Base-by-base conservation (phyloP, 2,329 filamentous ascomycete genomes). In the Neofusicoccum ribis region DNA sequence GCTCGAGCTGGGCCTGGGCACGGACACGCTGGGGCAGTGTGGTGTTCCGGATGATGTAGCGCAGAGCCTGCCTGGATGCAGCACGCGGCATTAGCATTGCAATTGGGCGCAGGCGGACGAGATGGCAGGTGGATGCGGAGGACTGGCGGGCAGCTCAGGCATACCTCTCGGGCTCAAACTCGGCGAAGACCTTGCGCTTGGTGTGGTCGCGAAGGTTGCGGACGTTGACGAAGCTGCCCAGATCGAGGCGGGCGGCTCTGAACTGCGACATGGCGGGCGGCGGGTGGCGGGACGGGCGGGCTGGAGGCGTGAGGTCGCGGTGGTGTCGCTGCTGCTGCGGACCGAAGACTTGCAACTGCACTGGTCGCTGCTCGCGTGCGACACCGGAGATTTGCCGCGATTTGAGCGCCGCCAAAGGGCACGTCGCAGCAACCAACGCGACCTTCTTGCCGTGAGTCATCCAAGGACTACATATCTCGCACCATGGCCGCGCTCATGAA, bases 31-130 rank as follows among this genome's bases (percentile, higher is more conserved):
- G 84, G 1, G 93, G 88, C 3, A 99, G 89, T 1, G 89, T 90
- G 37, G 92, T 95, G 80, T 99, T 99, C 78, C 91, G 92, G 77
- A 97, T 92, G 69, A 97, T 90, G 82, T 97, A 97, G 72, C 81
- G 79, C 58, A 84, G 81, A 3, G 82, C 94, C 91, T 98, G 93
- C 79, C 94, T 96, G 68, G 23, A 15, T 15, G 15, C n/a, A 14
- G 64, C 23, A 17, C 14, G 39, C 23, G 6, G 23, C 8, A 43
- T 43, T 63, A 58, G 70, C 76, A 69, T 83, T 95, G 93, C 94
- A 90, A 81, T 97, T 91, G 5, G 92, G 88, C 82, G 99, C 95
- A 75, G 5, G 9, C n/a, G 31, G 23, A 20, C 59, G 14, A 12
- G 14, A 20, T 11, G 5, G n/a, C 43, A 8, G 1, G n/a, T 9